phyloP scores from a whole-genome alignment of 441 rosid genomes.

The Croton laevigatus region DNA sequence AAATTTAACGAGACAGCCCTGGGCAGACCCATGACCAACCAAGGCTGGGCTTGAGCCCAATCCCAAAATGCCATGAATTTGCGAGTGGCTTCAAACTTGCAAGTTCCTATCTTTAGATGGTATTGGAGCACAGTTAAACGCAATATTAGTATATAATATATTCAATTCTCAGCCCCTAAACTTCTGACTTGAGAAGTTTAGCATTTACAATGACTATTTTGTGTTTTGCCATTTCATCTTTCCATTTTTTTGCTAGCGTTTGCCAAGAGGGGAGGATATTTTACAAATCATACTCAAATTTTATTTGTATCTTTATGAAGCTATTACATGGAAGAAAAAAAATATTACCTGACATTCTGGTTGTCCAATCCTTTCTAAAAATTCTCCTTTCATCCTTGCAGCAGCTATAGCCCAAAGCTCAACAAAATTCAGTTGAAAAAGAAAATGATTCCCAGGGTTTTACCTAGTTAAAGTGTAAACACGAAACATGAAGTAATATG shows the following conservation, averaged over 20 bases:
- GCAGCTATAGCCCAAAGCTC: constrained; percentile 78
- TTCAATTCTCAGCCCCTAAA: background rate
- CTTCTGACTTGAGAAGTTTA: background rate
- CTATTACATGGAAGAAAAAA: constrained; percentile 1
- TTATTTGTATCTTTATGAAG: background rate
- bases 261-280: too few relatives aligned
- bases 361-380: constrained; percentile 91
- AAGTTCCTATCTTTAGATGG: constrained; percentile 96
- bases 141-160: constrained; percentile 19
- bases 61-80: too few relatives aligned
- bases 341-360: constrained; percentile 91
- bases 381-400: constrained; percentile 93
- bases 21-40: too few relatives aligned
- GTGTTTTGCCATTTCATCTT: background rate
- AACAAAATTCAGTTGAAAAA: constrained; percentile 22
- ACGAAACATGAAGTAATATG: constrained; percentile 5
- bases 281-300: background rate
- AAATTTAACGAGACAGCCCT: too few relatives aligned
- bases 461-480: constrained; percentile 7
- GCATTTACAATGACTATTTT: background rate
- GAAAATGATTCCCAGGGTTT: constrained; percentile 11
- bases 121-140: constrained; percentile 47
- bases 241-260: too few relatives aligned
- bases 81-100: constrained; percentile 99
- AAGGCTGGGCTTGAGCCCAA: too few relatives aligned